Percentiles rank a stretch among this genome's conserved stretches.
These are phyloP conservation scores for Evansstolkia leycettana DNA, from an alignment of 495 filamentous ascomycete species.

Conservation along the genomic window DNA sequence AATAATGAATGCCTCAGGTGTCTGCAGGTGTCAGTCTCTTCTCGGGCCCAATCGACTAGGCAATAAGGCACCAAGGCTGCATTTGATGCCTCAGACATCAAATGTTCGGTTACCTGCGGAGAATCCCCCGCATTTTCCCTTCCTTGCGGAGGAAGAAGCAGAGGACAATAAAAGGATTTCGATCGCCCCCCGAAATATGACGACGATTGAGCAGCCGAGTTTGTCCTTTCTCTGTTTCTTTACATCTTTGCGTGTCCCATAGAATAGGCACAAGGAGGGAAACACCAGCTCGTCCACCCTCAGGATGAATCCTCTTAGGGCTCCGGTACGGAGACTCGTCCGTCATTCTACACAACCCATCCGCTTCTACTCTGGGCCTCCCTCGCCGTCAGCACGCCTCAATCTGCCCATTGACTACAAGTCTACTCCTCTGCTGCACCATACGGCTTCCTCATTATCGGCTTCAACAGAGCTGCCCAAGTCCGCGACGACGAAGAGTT, in stretches of 20 bases:
- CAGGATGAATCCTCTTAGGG: not conserved
- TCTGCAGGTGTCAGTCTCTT: no score
- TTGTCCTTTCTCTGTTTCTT: no score
- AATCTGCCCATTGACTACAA: conserved; percentile 87
- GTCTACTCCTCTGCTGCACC: conserved; percentile 66
- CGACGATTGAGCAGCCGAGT: no score
- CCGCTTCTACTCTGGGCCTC: conserved; percentile 16
- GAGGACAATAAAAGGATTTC: no score
- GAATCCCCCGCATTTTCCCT: no score
- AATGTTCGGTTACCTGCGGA: conserved; percentile 1
- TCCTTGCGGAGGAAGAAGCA: no score
- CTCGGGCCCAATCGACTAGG: no score
- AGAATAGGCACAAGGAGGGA: not conserved
- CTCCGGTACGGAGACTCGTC: conserved; percentile 7
- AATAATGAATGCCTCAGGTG: no score
- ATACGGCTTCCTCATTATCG: conserved; percentile 59
- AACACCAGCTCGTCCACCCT: not conserved
- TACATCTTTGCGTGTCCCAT: no score
- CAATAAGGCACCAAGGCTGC: not conserved
- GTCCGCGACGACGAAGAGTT: conserved; percentile 58
- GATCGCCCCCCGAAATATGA: no score
- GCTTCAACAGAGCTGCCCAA: conserved; percentile 50
- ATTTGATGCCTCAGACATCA: not conserved
- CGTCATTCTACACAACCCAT: conserved; percentile 4
- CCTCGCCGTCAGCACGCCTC: conserved; percentile 42